Base-by-base conservation (phyloP, 306 rosid species). In the Corylus heterophylla region DNA sequence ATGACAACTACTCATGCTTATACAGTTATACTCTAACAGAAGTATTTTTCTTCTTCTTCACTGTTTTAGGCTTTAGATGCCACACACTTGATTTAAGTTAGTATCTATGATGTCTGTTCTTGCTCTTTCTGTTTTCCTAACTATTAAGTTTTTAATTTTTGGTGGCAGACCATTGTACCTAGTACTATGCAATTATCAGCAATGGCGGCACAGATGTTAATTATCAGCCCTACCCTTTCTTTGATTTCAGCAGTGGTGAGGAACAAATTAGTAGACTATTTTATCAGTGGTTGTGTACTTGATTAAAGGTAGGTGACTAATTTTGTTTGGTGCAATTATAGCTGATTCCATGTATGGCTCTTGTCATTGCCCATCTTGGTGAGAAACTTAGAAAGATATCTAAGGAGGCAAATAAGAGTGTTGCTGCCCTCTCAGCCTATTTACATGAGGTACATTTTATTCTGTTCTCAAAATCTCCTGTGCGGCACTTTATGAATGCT, bases 371-470 rank as follows among this genome's bases (percentile, higher is more conserved):
- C 79, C 69, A 78, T 87, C 93, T 94, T 51, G 98, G 98, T 35
- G 87, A 83, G 82, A 82, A 89, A 73, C 97, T 92, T 74, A 82
- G 85, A 10, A 83, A 77, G 80, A 85, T 94, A 83, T 94, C 98
- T 59, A 92, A 80, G 61, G 75, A 85, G 82, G 89, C 97, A 48
- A 88, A 86, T 69, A 71, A 86, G 66, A 89, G 91, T 79, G 58
- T 87, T 82, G 97, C 97, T 75, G 86, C 88, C 84, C 90, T 94
- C 82, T 94, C 98, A 16, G 89, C 97, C 10, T 94, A 90, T 80
- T 85, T 92, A 55, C 92, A 94, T 44, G 98, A 94, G 98, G 98
- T 94, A 80, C 27, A 42, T 48, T 20, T 56, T 62, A 61, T 37
- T 49, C 45, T 4, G 45, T 13, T 25, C 45, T 54, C 56, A 8